Base-by-base conservation (phyloP, 2,329 filamentous ascomycete species). In the Cladosporium sp. region DNA sequence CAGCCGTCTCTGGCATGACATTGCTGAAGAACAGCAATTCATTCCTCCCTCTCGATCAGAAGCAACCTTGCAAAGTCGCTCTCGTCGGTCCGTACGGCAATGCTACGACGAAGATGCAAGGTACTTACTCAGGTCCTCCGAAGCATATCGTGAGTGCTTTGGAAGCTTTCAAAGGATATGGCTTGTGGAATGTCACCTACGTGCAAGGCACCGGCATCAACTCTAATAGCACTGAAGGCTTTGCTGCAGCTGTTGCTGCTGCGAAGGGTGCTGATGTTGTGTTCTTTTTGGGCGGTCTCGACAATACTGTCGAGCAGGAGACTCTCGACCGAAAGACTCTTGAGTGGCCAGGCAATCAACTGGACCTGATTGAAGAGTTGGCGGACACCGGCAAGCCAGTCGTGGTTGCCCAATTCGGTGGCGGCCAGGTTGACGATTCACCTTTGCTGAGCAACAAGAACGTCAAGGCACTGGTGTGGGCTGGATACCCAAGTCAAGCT, bases 81-180 rank as follows among this genome's bases (percentile, higher is more conserved):
- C 71, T 85, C 40, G 70, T 85, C 24, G 83, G 82, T 0, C 77
- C 77, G 20, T 85, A 81, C 74, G 81, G 78, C 5, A 81, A 81
- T 55, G 78, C 78, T 9, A 80, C 80, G 0, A 72, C 68, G 12
- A 74, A 82, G 58, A 75, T 85, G 70, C 80, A 79, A 44, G 83
- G 82, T 1, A 80, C 45, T 19, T 57, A 57, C 25, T 57, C 54
- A 34, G 54, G 54, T 7, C 44, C 34, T 10, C 22, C 65, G n/a
- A 62, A 56, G 15, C 64, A 62, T 39, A 56, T 67, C 6, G 53
- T 57, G 50, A 61, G 60, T 35, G 62, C 63, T 12, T 39, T 66
- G 32, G 42, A 54, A 35, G 64, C 61, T 1, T 55, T 62, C 5
- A 34, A 66, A 44, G 59, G 56, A 12, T 57, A 61, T 10, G 49